Evolutionary conservation across 768 basidiomycete genomes (phyloP).

Genomic region (Boletus bicolor): DNA sequence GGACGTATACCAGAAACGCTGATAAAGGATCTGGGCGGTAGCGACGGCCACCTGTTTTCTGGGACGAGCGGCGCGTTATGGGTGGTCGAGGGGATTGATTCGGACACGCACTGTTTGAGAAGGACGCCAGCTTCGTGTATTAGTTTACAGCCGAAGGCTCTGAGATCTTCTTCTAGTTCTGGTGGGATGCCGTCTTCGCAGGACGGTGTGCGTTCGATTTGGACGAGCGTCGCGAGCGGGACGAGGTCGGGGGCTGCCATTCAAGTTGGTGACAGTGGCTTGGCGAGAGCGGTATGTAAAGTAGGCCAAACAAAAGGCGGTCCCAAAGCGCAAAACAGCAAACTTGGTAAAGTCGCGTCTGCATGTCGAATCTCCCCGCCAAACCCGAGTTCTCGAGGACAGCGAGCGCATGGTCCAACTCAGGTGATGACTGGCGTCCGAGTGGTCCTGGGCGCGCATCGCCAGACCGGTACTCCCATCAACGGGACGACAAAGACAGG

Average conservation of each 20-base stretch:
- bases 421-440: conserved; percentile 23
- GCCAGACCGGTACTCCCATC: conserved; percentile 25
- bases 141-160: conserved; percentile 89
- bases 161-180: conserved; percentile 82
- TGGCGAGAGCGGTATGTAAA: conserved; percentile 4
- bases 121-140: conserved; percentile 94
- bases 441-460: conserved; percentile 17
- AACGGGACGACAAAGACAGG: conserved; percentile 25
- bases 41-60: conserved; percentile 97
- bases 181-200: conserved; percentile 74
- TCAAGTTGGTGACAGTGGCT: background rate
- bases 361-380: conserved; percentile 30
- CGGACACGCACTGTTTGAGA: conserved; percentile 70
- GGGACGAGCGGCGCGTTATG: conserved; percentile 12
- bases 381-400: conserved; percentile 31
- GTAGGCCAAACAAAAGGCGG: conserved; percentile 19
- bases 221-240: conserved; percentile 78
- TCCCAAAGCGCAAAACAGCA: background rate
- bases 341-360: too few species aligned
- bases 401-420: conserved; percentile 16
- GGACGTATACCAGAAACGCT: conserved; percentile 94
- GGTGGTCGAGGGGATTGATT: background rate
- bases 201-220: conserved; percentile 80
- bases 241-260: conserved; percentile 55
- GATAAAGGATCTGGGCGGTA: conserved; percentile 93